These are phyloP conservation scores for Didymella pinodella DNA, from an alignment of 2,329 filamentous ascomycete species.

Conservation along the genomic window DNA sequence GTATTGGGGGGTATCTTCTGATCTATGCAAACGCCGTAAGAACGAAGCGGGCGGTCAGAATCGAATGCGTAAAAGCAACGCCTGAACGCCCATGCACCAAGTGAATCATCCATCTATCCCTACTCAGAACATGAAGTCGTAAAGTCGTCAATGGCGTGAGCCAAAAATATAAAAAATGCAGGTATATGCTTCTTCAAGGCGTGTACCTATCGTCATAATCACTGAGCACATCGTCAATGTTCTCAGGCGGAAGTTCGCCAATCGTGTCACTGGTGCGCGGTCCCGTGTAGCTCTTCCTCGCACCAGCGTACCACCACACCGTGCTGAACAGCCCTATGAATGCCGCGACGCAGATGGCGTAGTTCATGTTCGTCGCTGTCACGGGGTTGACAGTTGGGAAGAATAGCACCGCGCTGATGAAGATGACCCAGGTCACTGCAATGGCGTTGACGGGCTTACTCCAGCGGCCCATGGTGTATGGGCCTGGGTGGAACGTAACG, in stretches of 20 bases:
- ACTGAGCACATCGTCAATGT: constrained; percentile 50
- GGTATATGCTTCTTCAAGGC: constrained; percentile 21
- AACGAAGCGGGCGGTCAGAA: not conserved
- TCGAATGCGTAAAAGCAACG: not conserved
- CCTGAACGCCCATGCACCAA: not conserved
- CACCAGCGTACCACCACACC: constrained; percentile 55
- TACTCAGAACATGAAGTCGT: not conserved
- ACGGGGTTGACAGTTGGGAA: constrained; percentile 57
- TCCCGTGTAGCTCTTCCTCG: constrained; percentile 62
- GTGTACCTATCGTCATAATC: constrained; percentile 40
- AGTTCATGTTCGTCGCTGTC: constrained; percentile 58
- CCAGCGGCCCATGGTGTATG: constrained; percentile 65
- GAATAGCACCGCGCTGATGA: constrained; percentile 69
- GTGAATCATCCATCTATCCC: not conserved
- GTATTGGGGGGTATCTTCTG: not conserved
- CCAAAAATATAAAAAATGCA: not conserved
- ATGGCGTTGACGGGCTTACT: constrained; percentile 63
- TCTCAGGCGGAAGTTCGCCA: constrained; percentile 52
- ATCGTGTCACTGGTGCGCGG: constrained; percentile 65
- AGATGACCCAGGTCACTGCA: constrained; percentile 67
- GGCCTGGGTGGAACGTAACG: constrained; percentile 64
- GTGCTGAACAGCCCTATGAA: constrained; percentile 60
- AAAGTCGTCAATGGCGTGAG: constrained; percentile 1
- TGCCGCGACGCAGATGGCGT: constrained; percentile 56
- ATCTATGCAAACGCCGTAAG: not conserved